phyloP scores from a whole-genome alignment of 2,329 filamentous ascomycete genomes.

The Ceratocystis ficicola region DNA sequence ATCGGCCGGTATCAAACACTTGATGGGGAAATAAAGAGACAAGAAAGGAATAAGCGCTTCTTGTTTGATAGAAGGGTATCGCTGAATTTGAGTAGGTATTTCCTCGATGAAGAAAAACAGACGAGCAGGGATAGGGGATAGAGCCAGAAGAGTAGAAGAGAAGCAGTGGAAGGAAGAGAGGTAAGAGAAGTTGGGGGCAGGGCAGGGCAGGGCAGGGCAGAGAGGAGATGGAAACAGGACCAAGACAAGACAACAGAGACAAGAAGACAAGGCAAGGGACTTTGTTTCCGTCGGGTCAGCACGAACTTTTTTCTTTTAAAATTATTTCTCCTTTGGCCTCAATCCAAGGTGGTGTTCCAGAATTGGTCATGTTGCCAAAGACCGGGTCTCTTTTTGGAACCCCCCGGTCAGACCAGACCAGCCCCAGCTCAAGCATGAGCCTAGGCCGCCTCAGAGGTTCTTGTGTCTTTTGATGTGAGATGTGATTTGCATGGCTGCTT shows the following conservation, averaged over 20 bases:
- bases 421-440: too few relatives aligned
- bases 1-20: background rate
- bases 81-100: background rate
- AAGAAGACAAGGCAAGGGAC: background rate
- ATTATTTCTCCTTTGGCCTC: background rate
- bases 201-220: background rate
- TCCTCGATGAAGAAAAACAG: conserved; percentile 6
- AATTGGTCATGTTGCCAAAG: background rate
- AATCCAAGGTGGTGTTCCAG: background rate
- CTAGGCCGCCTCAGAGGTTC: background rate
- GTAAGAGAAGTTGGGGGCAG: background rate
- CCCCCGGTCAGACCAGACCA: too few relatives aligned
- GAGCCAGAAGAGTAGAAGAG: background rate
- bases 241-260: background rate
- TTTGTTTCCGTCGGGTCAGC: conserved; percentile 1
- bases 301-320: background rate
- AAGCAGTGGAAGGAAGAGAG: background rate
- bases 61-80: background rate
- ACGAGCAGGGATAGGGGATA: background rate
- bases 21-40: conserved; percentile 7
- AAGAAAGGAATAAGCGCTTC: conserved; percentile 10
- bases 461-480: background rate
- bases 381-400: background rate
- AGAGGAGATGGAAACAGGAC: background rate
- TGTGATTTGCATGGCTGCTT: background rate